Percentiles rank a stretch among this genome's conserved stretches.
Evolutionary conservation across 2,329 filamentous ascomycete species (phyloP).

Genomic region (Apiospora malaysiana): DNA sequence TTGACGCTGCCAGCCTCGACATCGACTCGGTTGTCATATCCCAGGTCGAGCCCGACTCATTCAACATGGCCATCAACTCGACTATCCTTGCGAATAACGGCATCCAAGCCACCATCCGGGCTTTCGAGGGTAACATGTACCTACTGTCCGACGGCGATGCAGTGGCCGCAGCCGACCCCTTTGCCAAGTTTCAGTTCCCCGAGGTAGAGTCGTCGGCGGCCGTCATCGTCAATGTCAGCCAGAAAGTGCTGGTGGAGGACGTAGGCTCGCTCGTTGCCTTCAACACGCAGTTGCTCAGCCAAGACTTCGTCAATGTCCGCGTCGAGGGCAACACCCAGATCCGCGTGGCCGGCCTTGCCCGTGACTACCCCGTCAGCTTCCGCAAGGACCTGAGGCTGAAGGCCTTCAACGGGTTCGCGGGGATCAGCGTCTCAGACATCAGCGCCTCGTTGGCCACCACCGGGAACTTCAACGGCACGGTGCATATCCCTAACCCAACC

Average conservation of each 20-base stretch:
- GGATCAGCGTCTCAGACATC: slow-evolving; percentile 58
- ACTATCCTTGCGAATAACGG: slow-evolving; percentile 58
- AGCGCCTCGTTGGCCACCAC: slow-evolving; percentile 49
- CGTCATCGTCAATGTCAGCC: slow-evolving; percentile 58
- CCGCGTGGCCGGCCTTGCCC: slow-evolving; percentile 55
- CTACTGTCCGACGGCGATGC: slow-evolving; percentile 51
- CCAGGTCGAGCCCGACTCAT: slow-evolving; percentile 50
- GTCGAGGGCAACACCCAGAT: slow-evolving; percentile 59
- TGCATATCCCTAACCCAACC: slow-evolving; percentile 68
- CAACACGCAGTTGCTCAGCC: slow-evolving; percentile 60
- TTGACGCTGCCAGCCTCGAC: slow-evolving; percentile 58
- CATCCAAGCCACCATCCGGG: slow-evolving; percentile 56
- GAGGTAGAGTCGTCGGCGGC: slow-evolving; percentile 53
- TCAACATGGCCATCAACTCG: slow-evolving; percentile 61
- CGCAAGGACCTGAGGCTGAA: slow-evolving; percentile 60
- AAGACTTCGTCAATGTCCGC: slow-evolving; percentile 55
- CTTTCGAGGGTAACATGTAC: slow-evolving; percentile 60
- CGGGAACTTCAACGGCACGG: slow-evolving; percentile 67
- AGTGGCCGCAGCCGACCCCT: slow-evolving; percentile 48
- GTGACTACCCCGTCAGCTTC: slow-evolving; percentile 57
- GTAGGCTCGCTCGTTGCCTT: slow-evolving; percentile 57
- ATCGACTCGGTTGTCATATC: slow-evolving; percentile 58
- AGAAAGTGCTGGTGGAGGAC: slow-evolving; percentile 54
- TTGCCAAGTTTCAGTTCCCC: slow-evolving; percentile 59
- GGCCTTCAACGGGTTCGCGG: slow-evolving; percentile 61